Conservation (phyloP, 2,329 filamentous ascomycete species). For the Cyphellophora europaea region DNA sequence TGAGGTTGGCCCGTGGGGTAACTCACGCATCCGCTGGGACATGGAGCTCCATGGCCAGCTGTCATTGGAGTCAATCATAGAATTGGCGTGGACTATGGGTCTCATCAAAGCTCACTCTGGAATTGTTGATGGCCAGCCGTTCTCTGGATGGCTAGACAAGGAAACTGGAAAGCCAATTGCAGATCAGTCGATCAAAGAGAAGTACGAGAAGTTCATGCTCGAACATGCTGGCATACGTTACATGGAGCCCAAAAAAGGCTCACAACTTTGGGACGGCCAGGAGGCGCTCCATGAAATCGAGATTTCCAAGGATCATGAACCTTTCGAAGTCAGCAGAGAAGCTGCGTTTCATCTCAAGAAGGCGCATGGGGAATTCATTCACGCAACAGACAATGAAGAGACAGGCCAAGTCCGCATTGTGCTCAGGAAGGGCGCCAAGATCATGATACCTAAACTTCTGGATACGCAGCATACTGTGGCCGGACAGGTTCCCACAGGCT, state of each 20-base stretch:
- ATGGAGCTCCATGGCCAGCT: constrained; percentile 96
- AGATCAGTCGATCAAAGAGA: constrained; percentile 23
- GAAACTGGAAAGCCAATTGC: constrained; percentile 19
- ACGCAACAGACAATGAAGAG: constrained; percentile 14
- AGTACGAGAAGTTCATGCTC: constrained; percentile 24
- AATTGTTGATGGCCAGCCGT: constrained; percentile 83
- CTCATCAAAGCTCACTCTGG: constrained; percentile 98
- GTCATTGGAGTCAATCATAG: constrained; percentile 90
- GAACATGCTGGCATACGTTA: constrained; percentile 26
- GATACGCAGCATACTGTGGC: constrained; percentile 22
- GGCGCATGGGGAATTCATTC: constrained; percentile 25
- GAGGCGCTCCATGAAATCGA: constrained; percentile 26
- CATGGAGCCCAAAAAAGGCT: constrained; percentile 19
- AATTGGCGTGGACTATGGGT: constrained; percentile 99
- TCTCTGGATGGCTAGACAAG: constrained; percentile 60
- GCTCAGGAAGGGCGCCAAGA: constrained; percentile 23
- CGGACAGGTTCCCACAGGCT: constrained; percentile 28
- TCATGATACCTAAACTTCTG: constrained; percentile 25
- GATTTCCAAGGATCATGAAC: constrained; percentile 23
- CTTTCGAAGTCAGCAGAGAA: constrained; percentile 24
- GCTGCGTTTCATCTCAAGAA: constrained; percentile 23
- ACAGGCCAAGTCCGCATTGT: constrained; percentile 17
- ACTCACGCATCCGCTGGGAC: constrained; percentile 94
- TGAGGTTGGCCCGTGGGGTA: constrained; percentile 70
- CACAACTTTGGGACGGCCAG: constrained; percentile 20